phyloP scores from a whole-genome alignment of 495 filamentous ascomycete species.

The Penicillium longicatenatum region DNA sequence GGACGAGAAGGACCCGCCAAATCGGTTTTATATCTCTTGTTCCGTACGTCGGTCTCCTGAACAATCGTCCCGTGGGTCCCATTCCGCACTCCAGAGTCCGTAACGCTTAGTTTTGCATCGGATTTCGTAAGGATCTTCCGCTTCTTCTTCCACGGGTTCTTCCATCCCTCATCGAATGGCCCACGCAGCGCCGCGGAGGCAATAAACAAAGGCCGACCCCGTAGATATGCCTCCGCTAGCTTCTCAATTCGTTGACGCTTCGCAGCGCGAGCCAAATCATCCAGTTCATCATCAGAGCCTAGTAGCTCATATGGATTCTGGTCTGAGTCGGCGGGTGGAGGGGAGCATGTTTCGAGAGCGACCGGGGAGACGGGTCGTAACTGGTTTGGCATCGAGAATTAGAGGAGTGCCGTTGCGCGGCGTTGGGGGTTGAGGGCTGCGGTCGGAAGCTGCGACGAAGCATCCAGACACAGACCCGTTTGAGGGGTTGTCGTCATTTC shows the following conservation, averaged over 20 bases:
- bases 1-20: conserved; percentile 5
- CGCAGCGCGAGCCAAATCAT: conserved; percentile 44
- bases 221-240: conserved; percentile 58
- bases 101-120: neutral
- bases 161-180: conserved; percentile 64
- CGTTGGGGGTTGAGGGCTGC: conserved; percentile 18
- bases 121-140: conserved; percentile 13
- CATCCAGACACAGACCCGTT: conserved; percentile 4
- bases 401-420: conserved; percentile 8
- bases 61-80: conserved; percentile 8
- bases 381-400: conserved; percentile 37
- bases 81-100: neutral
- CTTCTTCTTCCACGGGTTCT: conserved; percentile 62
- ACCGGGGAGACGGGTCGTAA: conserved; percentile 43
- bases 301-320: conserved; percentile 38
- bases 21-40: conserved; percentile 9
- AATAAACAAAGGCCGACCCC: conserved; percentile 59
- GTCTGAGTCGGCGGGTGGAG: conserved; percentile 36
- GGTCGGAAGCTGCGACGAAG: conserved; percentile 26
- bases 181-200: conserved; percentile 63
- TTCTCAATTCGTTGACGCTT: conserved; percentile 61
- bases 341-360: conserved; percentile 49
- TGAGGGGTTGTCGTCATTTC: conserved; percentile 31
- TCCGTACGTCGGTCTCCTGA: conserved; percentile 22
- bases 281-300: conserved; percentile 63